Percentiles rank a stretch among this genome's conserved stretches.
These are phyloP conservation scores for Penicillium capsulatum DNA, from an alignment of 2,329 filamentous ascomycete species.

Conservation along the genomic window DNA sequence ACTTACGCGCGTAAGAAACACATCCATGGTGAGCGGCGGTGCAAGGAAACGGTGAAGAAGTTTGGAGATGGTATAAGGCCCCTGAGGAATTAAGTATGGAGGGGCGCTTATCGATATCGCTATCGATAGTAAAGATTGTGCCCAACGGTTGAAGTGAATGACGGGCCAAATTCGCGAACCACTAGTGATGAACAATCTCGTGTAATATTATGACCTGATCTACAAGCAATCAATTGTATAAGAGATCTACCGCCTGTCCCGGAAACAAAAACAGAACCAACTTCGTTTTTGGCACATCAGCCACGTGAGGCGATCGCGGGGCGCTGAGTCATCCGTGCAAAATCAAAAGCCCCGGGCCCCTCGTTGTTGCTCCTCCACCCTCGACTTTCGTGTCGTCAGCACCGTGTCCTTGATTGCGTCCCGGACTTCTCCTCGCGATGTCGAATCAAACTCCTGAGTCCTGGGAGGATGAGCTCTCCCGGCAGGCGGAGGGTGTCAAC, in stretches of 20 bases:
- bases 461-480: conserved; percentile 87
- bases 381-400: conserved; percentile 22
- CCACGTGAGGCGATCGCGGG: conserved; percentile 21
- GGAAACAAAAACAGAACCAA: neutral
- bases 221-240: too few relatives aligned
- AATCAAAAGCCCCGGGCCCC: conserved; percentile 26
- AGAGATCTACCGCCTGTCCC: too few relatives aligned
- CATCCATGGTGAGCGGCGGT: conserved; percentile 74
- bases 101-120: conserved; percentile 22
- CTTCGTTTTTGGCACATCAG: conserved; percentile 2
- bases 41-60: too few relatives aligned
- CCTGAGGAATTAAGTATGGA: conserved; percentile 12
- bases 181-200: too few relatives aligned
- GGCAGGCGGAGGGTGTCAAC: conserved; percentile 72
- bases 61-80: neutral
- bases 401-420: conserved; percentile 21
- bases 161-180: conserved; percentile 1
- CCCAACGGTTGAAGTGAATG: conserved; percentile 10
- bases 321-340: conserved; percentile 24
- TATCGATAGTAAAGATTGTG: conserved; percentile 9
- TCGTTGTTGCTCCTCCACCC: conserved; percentile 20
- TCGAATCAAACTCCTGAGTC: conserved; percentile 73
- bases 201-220: too few relatives aligned
- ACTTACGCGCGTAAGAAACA: conserved; percentile 57
- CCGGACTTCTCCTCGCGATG: conserved; percentile 54